Evolutionary conservation across 2,329 filamentous ascomycete genomes (phyloP).

Genomic region (Penicillium sp.): DNA sequence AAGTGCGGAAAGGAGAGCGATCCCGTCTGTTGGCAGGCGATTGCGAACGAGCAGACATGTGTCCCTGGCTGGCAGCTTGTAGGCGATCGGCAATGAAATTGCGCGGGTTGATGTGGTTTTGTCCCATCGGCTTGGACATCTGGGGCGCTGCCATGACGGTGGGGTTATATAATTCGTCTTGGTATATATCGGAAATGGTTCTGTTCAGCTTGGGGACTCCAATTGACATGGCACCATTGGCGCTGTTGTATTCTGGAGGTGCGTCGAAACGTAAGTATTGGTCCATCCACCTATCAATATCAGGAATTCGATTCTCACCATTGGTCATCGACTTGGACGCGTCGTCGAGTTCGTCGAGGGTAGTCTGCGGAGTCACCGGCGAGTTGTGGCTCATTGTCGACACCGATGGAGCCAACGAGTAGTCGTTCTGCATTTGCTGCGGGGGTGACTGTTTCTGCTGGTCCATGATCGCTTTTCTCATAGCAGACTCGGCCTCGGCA

Average conservation of each 20-base stretch:
- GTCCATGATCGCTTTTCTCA: slow-evolving; percentile 58
- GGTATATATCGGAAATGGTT: slow-evolving; percentile 80
- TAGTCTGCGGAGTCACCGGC: slow-evolving; percentile 59
- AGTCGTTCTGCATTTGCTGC: slow-evolving; percentile 44
- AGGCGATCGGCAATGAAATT: slow-evolving; percentile 71
- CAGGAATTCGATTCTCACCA: slow-evolving; percentile 52
- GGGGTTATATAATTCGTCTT: slow-evolving; percentile 76
- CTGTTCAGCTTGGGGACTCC: slow-evolving; percentile 73
- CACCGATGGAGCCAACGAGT: slow-evolving; percentile 56
- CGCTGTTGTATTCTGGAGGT: slow-evolving; percentile 50
- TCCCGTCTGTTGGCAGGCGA: slow-evolving; percentile 60
- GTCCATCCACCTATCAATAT: slow-evolving; percentile 51
- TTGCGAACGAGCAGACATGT: slow-evolving; percentile 60
- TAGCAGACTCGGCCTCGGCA: slow-evolving; percentile 55
- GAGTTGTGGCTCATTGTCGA: slow-evolving; percentile 61
- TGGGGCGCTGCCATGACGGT: slow-evolving; percentile 39
- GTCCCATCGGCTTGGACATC: slow-evolving; percentile 33
- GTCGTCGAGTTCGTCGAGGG: slow-evolving; percentile 54
- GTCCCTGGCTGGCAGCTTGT: slow-evolving; percentile 73
- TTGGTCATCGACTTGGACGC: slow-evolving; percentile 48
- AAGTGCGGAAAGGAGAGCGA: slow-evolving; percentile 76
- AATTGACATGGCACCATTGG: slow-evolving; percentile 34
- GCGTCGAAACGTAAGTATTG: slow-evolving; percentile 65
- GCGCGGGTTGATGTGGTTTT: slow-evolving; percentile 49
- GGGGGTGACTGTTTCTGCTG: slow-evolving; percentile 37